phyloP scores from a whole-genome alignment of 2,329 filamentous ascomycete species.

The Aulographum hederae region DNA sequence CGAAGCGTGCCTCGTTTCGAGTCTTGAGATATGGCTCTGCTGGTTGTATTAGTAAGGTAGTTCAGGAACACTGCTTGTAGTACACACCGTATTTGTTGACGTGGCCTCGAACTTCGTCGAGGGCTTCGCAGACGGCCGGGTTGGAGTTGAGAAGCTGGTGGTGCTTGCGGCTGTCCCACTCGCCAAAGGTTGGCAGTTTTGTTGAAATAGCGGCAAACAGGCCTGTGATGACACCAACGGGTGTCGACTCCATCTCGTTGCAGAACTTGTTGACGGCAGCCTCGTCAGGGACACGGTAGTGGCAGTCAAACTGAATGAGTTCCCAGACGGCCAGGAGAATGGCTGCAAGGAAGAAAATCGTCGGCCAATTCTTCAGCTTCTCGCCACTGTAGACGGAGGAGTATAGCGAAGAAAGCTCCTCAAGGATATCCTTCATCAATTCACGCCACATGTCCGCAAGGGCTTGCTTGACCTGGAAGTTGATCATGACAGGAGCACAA shows the following conservation, averaged over 20 bases:
- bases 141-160: constrained; percentile 85
- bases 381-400: constrained; percentile 97
- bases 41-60: constrained; percentile 22
- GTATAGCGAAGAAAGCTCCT: constrained; percentile 82
- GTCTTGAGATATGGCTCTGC: constrained; percentile 73
- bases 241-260: constrained; percentile 87
- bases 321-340: constrained; percentile 93
- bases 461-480: constrained; percentile 97
- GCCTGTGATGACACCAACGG: constrained; percentile 88
- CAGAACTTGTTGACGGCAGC: constrained; percentile 85
- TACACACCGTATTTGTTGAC: constrained; percentile 81
- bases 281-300: constrained; percentile 80
- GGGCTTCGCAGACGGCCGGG: constrained; percentile 75
- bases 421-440: constrained; percentile 85
- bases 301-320: constrained; percentile 96
- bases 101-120: constrained; percentile 89
- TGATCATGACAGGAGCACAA: constrained; percentile 94
- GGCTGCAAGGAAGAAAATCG: constrained; percentile 91
- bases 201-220: constrained; percentile 96
- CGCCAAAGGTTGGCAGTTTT: constrained; percentile 78
- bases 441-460: constrained; percentile 98
- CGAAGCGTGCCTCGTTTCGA: constrained; percentile 65
- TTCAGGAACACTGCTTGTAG: not conserved
- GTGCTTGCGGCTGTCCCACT: constrained; percentile 88
- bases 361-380: constrained; percentile 97